A percentile compares a stretch with the other conserved stretches of the same genome.
Evolutionary conservation across 2,329 filamentous ascomycete species (phyloP).

Genomic region (Pyrenophora teres): DNA sequence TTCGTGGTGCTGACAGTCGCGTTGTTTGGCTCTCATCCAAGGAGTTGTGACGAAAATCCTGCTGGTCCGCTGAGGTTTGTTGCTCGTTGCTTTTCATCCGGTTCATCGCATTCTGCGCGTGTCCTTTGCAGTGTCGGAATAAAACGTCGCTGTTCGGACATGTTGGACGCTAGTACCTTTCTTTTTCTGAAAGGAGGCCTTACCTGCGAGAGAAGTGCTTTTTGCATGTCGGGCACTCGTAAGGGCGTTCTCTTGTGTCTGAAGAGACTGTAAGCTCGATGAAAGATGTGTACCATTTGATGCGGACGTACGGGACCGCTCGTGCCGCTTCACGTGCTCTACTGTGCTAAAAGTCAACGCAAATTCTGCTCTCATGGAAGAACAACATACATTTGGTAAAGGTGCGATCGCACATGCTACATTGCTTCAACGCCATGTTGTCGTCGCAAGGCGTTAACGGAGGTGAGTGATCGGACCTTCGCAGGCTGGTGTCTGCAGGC

Average conservation of each 20-base stretch:
- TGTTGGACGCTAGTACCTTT: conserved; percentile 27
- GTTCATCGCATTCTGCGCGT: conserved; percentile 50
- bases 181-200: conserved; percentile 12
- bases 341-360: conserved; percentile 13
- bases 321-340: conserved; percentile 61
- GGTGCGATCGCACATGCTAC: conserved; percentile 56
- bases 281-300: conserved; percentile 1
- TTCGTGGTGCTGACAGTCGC: conserved; percentile 19
- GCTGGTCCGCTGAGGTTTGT: conserved; percentile 34
- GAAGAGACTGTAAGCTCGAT: conserved; percentile 23
- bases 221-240: conserved; percentile 59
- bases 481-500: conserved; percentile 21
- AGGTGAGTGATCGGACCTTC: conserved; percentile 21
- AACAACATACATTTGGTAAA: conserved; percentile 53
- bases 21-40: conserved; percentile 26
- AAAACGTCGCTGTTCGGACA: conserved; percentile 51
- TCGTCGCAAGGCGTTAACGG: conserved; percentile 14
- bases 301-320: conserved; percentile 56
- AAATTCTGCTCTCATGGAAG: background rate
- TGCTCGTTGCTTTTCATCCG: conserved; percentile 40
- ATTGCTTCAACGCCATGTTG: conserved; percentile 47
- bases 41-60: conserved; percentile 18
- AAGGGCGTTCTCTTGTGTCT: conserved; percentile 62
- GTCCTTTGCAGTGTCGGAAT: conserved; percentile 58
- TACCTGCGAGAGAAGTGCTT: conserved; percentile 62